phyloP scores from a whole-genome alignment of 2,329 filamentous ascomycete species.

The Cladosporium velox region DNA sequence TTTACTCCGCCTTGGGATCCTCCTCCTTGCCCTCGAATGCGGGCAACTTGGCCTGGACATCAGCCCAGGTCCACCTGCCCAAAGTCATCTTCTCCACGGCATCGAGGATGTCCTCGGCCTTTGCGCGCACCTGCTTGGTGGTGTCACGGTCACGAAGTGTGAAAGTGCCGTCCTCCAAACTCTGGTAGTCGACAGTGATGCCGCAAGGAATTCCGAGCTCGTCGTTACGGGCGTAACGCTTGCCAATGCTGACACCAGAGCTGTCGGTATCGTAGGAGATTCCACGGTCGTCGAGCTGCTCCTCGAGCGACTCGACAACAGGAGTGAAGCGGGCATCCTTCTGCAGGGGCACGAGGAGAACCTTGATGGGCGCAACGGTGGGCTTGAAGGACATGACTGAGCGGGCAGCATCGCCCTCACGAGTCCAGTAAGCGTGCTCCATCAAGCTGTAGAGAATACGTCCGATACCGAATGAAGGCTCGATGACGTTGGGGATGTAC shows the following conservation, averaged over 20 bases:
- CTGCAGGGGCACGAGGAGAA: slow-evolving; percentile 87
- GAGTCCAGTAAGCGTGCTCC: slow-evolving; percentile 94
- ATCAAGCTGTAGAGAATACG: slow-evolving; percentile 90
- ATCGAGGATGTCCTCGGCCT: slow-evolving; percentile 74
- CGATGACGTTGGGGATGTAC: slow-evolving; percentile 83
- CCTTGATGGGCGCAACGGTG: slow-evolving; percentile 87
- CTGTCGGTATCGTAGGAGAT: slow-evolving; percentile 87
- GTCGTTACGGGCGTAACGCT: slow-evolving; percentile 92
- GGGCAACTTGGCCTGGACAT: slow-evolving; percentile 76
- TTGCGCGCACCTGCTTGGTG: slow-evolving; percentile 85
- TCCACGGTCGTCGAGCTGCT: slow-evolving; percentile 72
- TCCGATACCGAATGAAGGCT: slow-evolving; percentile 96
- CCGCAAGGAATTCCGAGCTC: slow-evolving; percentile 93
- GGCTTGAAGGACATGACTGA: slow-evolving; percentile 77
- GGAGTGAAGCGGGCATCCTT: slow-evolving; percentile 78
- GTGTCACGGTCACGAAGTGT: slow-evolving; percentile 90
- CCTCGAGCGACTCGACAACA: slow-evolving; percentile 70
- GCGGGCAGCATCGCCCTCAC: slow-evolving; percentile 79
- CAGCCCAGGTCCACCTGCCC: slow-evolving; percentile 65
- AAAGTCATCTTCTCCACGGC: slow-evolving; percentile 67
- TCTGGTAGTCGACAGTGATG: slow-evolving; percentile 95
- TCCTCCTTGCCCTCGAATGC: slow-evolving; percentile 76
- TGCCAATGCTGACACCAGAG: slow-evolving; percentile 88
- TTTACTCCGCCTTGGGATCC: slow-evolving; percentile 40
- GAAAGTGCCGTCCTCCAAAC: slow-evolving; percentile 79